Base-by-base conservation (phyloP, 495 filamentous ascomycete species). In the Pyronema omphalodes region DNA sequence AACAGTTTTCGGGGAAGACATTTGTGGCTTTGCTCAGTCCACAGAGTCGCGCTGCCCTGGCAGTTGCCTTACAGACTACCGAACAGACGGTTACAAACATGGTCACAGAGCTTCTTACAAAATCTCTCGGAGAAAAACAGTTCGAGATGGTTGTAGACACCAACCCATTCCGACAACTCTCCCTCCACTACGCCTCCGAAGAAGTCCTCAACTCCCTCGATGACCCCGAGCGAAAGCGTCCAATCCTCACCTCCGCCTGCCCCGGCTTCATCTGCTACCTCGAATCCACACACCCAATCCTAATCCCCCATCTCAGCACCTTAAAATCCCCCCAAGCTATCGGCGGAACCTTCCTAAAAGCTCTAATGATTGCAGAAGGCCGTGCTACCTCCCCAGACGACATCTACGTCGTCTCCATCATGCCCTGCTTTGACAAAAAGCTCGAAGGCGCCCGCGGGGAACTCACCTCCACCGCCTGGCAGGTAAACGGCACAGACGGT, bases 361-460 rank as follows among this genome's bases (percentile, higher is more conserved):
- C 86, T 0, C 76, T 82, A 7, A 66, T 98, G 15, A 83, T 80
- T 65, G 78, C 77, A 56, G 73, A 69, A 40, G 74, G 94, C 6
- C 18, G 49, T 7, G 67, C 81, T 0, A 36, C 44, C 11, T 9
- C 14, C 11, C 81, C 87, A 0, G 81, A 83, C 54, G 78, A 79
- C 48, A 87, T 96, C 65, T 98, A 91, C 85, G 85, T 95, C 65
- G 66, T 95, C 40, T 85, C 87, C 4, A 72, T 98, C 36, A 96
- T 96, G 93, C 91, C 91, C 18, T 98, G 91, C 66, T 98, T 98
- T 65, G 91, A 98, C 70, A 98, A 98, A 71, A 98, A 98, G 68
- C 77, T 98, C 11, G 91, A 98, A 68, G 91, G 89, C 7, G 91
- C 86, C 52, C 80, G 91, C 17, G 83, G 84, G 64, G 93, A 98